Conservation (phyloP, 1,284 basidiomycete species). For the Cutaneotrichosporon daszewskae region DNA sequence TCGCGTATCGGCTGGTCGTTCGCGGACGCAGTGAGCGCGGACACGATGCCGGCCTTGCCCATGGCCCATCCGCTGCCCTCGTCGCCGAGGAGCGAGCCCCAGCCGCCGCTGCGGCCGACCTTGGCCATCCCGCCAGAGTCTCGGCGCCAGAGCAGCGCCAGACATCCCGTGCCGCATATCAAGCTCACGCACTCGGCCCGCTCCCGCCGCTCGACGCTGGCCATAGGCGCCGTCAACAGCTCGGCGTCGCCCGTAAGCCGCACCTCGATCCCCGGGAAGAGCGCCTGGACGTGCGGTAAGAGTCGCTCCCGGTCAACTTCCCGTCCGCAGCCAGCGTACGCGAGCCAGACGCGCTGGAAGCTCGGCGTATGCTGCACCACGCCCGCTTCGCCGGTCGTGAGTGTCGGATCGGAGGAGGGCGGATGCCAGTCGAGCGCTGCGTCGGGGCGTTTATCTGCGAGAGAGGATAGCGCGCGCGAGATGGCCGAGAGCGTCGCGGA, state of each 20-base stretch:
- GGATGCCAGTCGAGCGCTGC: too few species aligned
- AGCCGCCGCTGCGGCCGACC: slow-evolving; percentile 10
- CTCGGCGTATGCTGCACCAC: too few species aligned
- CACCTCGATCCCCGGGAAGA: slow-evolving; percentile 3
- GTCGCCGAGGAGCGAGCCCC: slow-evolving; percentile 18
- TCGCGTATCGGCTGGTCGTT: slow-evolving; percentile 2
- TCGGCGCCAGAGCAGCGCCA: slow-evolving; percentile 10
- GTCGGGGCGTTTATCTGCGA: too few species aligned
- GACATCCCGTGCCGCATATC: slow-evolving; percentile 16
- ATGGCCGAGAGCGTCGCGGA: slow-evolving; percentile 6
- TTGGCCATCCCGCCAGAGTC: not conserved
- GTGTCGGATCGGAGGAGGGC: too few species aligned
- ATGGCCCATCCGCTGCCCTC: slow-evolving; percentile 15
- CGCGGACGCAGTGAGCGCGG: slow-evolving; percentile 11
- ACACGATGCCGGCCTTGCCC: slow-evolving; percentile 12
- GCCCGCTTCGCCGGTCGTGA: too few species aligned
- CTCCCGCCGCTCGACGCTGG: not conserved
- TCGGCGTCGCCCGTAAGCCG: slow-evolving; percentile 16
- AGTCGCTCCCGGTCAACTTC: slow-evolving; percentile 12
- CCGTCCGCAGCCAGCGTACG: slow-evolving; percentile 16
- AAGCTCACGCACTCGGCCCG: slow-evolving; percentile 4
- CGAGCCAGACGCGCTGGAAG: slow-evolving; percentile 12
- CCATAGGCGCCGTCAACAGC: slow-evolving; percentile 12
- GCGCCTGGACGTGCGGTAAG: not conserved
- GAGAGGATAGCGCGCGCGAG: too few species aligned